These are phyloP conservation scores for Aspergillus fumigatiaffinis DNA, from an alignment of 2,329 filamentous ascomycete species.

Conservation along the genomic window DNA sequence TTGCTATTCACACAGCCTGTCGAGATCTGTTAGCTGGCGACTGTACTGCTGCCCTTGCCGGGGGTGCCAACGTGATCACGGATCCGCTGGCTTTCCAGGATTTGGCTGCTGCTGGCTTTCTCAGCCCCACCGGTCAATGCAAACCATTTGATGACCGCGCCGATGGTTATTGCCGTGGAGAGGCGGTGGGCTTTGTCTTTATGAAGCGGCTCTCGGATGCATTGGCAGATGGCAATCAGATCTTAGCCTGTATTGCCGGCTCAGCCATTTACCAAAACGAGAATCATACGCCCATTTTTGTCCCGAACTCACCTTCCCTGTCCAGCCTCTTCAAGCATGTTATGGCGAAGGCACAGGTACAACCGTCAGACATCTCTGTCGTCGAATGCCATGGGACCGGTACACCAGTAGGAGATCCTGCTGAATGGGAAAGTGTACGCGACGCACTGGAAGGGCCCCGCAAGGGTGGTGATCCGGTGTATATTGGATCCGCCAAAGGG, in stretches of 20 bases:
- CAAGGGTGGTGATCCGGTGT: constrained; percentile 10
- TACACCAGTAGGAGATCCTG: constrained; percentile 28
- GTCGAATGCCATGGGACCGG: constrained; percentile 36
- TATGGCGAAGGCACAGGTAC: constrained; percentile 16
- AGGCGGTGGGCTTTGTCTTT: constrained; percentile 45
- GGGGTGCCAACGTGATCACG: constrained; percentile 33
- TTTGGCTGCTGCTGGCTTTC: constrained; percentile 37
- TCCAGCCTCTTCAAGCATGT: constrained; percentile 27
- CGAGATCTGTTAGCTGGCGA: constrained; percentile 19
- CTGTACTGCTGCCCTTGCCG: constrained; percentile 27
- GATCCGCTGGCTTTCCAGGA: constrained; percentile 20
- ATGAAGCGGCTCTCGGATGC: constrained; percentile 49
- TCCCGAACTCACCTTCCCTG: constrained; percentile 21
- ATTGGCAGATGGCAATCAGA: constrained; percentile 41
- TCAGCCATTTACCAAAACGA: constrained; percentile 32
- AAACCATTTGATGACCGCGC: constrained; percentile 46
- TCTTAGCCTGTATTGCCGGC: constrained; percentile 42
- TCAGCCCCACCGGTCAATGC: constrained; percentile 45
- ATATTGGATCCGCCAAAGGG: constrained; percentile 31
- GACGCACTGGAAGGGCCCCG: constrained; percentile 16
- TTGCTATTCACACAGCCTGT: constrained; percentile 29
- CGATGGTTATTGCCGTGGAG: constrained; percentile 52
- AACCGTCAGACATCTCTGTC: constrained; percentile 23
- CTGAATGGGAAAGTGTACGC: constrained; percentile 24
- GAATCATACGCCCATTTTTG: constrained; percentile 22